phyloP scores from a whole-genome alignment of 2,329 filamentous ascomycete species.

The Penicillium sp. region DNA sequence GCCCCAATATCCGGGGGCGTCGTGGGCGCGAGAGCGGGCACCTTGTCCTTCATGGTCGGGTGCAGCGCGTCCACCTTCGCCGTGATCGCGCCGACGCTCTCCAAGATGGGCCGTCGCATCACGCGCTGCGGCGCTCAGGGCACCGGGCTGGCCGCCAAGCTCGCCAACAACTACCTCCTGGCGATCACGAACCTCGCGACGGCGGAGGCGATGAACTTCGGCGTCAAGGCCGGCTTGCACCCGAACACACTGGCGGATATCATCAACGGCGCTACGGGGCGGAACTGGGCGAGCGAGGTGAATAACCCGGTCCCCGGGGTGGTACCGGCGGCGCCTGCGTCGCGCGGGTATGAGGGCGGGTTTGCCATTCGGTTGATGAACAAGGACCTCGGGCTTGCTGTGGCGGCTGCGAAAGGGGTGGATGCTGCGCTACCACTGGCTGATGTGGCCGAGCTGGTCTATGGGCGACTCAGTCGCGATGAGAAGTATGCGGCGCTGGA shows the following conservation, averaged over 20 bases:
- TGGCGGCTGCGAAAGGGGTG: neutral
- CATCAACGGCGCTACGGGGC: neutral
- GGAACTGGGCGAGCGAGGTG: neutral
- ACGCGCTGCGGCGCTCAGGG: neutral
- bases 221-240: neutral
- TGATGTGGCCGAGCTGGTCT: neutral
- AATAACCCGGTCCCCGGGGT: neutral
- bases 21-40: neutral
- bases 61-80: neutral
- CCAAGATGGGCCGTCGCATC: neutral
- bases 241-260: neutral
- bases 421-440: neutral
- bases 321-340: neutral
- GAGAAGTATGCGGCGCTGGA: neutral
- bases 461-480: neutral
- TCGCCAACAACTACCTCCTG: neutral
- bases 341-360: neutral
- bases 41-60: neutral
- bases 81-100: neutral
- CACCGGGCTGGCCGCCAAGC: neutral
- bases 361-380: neutral
- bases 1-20: neutral
- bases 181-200: neutral
- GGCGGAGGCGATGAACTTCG: conserved; percentile 3
- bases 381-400: neutral